phyloP scores from a whole-genome alignment of 1,139 yeast genomes.

The Candida freyschussii region DNA sequence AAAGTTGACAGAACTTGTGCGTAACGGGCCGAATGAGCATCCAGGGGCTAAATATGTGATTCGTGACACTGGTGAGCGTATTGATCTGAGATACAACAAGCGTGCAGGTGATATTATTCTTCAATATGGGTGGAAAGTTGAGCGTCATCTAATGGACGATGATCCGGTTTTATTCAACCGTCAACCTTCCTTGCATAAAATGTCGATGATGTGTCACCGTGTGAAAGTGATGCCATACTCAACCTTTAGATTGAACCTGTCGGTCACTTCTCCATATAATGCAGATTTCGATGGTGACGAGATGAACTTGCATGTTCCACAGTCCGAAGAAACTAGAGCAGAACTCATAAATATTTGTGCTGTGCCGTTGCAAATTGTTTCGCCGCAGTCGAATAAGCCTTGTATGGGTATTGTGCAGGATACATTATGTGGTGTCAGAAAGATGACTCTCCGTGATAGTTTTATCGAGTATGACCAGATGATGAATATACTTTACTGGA shows the following conservation, averaged over 20 bases:
- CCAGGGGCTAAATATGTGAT: constrained; percentile 99
- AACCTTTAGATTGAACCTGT: constrained; percentile 90
- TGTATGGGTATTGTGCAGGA: constrained; percentile 99
- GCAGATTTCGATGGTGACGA: constrained; percentile 99
- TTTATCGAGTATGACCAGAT: constrained; percentile 91
- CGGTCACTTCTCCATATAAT: constrained; percentile 97
- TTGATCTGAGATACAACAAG: constrained; percentile 92
- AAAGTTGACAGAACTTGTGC: constrained; percentile 82
- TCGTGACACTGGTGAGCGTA: constrained; percentile 98
- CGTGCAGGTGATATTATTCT: constrained; percentile 97
- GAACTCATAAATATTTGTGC: constrained; percentile 94
- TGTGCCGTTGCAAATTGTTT: constrained; percentile 94
- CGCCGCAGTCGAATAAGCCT: constrained; percentile 98
- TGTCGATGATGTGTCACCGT: constrained; percentile 99
- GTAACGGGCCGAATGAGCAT: constrained; percentile 98
- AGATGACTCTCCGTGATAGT: constrained; percentile 85
- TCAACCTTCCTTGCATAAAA: constrained; percentile 98
- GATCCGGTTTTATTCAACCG: constrained; percentile 98
- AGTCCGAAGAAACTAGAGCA: constrained; percentile 96
- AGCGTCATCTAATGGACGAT: constrained; percentile 94
- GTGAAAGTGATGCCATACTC: constrained; percentile 99
- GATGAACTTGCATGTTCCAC: constrained; percentile 99
- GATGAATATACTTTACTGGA: constrained; percentile 96
- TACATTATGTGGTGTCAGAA: constrained; percentile 94
- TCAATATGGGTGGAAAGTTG: constrained; percentile 99